These are phyloP conservation scores for Chlorella variabilis DNA, from an alignment of 163 green algal species.

Conservation along the genomic window DNA sequence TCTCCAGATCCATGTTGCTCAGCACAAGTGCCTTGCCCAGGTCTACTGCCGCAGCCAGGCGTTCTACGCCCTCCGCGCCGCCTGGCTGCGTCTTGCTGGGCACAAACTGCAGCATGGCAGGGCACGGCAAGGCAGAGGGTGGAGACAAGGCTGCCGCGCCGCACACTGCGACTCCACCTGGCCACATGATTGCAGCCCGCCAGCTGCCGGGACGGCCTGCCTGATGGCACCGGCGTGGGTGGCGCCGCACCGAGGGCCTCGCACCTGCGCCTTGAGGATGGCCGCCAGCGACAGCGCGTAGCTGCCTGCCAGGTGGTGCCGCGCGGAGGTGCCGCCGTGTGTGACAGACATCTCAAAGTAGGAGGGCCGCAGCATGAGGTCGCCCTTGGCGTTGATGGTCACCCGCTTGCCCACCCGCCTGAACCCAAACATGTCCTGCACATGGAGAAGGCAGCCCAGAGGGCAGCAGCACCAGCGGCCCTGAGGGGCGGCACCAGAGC, in stretches of 20 bases:
- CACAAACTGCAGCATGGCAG: slow-evolving; percentile 23
- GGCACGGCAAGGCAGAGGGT: neutral
- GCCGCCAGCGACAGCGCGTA: slow-evolving; percentile 24
- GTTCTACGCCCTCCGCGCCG: slow-evolving; percentile 13
- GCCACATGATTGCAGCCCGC: no score
- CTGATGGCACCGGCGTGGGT: no score
- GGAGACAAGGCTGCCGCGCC: no score
- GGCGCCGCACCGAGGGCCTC: no score
- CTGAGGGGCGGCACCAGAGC: no score
- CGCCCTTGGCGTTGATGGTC: slow-evolving; percentile 40
- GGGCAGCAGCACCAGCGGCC: neutral
- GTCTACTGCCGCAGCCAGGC: neutral
- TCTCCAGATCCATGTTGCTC: slow-evolving; percentile 17
- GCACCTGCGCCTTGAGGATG: slow-evolving; percentile 25
- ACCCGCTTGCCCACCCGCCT: slow-evolving; percentile 44
- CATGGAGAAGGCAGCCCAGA: neutral
- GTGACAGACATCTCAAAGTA: slow-evolving; percentile 36
- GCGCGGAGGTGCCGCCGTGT: neutral
- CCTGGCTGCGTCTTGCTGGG: slow-evolving; percentile 20
- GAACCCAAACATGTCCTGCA: slow-evolving; percentile 36
- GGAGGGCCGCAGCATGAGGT: slow-evolving; percentile 49
- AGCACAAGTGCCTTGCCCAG: neutral
- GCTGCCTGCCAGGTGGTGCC: slow-evolving; percentile 10
- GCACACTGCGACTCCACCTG: no score
- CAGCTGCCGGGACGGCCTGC: no score